Percentiles rank a stretch among this genome's conserved stretches.
Conservation (phyloP, 495 filamentous ascomycete species). For the Hyphodiscus hymeniophilus region DNA sequence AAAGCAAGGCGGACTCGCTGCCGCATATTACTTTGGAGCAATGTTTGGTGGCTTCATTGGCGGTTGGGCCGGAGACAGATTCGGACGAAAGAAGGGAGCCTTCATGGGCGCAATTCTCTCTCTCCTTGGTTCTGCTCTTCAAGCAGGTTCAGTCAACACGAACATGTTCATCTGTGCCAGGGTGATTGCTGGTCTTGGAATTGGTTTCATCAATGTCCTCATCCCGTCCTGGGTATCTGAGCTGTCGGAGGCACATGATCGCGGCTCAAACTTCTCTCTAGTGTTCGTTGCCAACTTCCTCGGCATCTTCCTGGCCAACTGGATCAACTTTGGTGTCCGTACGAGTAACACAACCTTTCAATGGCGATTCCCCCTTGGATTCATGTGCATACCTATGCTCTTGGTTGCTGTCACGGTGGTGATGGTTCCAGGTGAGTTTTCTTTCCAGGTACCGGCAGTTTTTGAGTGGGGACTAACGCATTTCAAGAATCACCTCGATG, state of each 20-base stretch:
- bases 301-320: conserved; percentile 53
- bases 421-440: no score
- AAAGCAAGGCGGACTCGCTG: conserved; percentile 14
- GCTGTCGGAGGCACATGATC: conserved; percentile 34
- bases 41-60: conserved; percentile 50
- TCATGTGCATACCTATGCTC: background rate
- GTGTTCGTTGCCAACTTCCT: conserved; percentile 49
- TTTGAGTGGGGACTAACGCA: no score
- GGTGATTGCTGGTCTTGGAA: conserved; percentile 48
- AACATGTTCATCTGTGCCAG: conserved; percentile 47
- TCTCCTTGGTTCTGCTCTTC: conserved; percentile 43
- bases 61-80: conserved; percentile 46
- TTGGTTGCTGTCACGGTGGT: background rate
- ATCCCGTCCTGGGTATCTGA: conserved; percentile 34
- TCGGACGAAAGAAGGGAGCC: conserved; percentile 47
- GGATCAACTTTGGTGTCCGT: conserved; percentile 49
- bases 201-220: conserved; percentile 31
- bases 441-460: no score
- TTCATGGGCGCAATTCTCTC: conserved; percentile 43
- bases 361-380: background rate
- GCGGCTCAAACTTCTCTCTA: conserved; percentile 37
- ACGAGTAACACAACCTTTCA: conserved; percentile 23
- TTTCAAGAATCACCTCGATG: background rate
- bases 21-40: conserved; percentile 46
- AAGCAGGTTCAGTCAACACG: conserved; percentile 39